Evolutionary conservation across 2,329 filamentous ascomycete species (phyloP), one percentile per base, ranked within the genome.

Genomic region (Xylariomycetidae sp.): DNA sequence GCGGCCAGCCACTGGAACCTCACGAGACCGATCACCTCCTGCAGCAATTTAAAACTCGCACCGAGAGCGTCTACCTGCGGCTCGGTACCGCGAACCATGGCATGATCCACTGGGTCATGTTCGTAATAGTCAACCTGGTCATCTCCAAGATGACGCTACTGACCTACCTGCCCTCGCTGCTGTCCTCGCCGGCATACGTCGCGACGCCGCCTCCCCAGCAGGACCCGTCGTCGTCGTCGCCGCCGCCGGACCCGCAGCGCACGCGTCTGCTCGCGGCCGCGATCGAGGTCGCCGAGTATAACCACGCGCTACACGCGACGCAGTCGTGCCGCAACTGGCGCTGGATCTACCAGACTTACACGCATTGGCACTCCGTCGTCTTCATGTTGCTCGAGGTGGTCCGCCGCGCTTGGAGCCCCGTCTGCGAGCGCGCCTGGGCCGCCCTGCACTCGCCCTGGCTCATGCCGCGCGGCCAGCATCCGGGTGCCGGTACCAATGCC

Each of bases 121-220:
- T 63, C 4, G 82, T 82, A 18, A 68, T 85, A 16, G 72, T 76
- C 3, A 74, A 82, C 8, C 66, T 90, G 19, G 77, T 89, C 41
- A 74, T 88, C 60, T 79, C 79, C 32, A 90, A 88, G 58, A 77
- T 88, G 65, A 85, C 80, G 63, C 68, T 92, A 22, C 72, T 88
- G 39, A 72, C 86, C 3, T 84, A 90, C 49, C 79, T 90, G 46
- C 83, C 84, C 0, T 70, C 82, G 48, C 76, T 83, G 19, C 73
- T 78, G 32, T 68, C 70, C 20, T 72, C 76, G 17, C 67, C 70
- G 8, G 68, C 67, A n/a, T 58, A 65, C 7, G 68, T 66, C 17
- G 63, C 83, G 6, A 72, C 76, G 0, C 68, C 74, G 31, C 42
- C n/a, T 43, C 42, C 5, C 34, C 39, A 8, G 29, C 39, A 14